Evolutionary conservation across 1,284 basidiomycete genomes (phyloP), one percentile per base, ranked within the genome.

Genomic region (Ceratobasidium sp.): DNA sequence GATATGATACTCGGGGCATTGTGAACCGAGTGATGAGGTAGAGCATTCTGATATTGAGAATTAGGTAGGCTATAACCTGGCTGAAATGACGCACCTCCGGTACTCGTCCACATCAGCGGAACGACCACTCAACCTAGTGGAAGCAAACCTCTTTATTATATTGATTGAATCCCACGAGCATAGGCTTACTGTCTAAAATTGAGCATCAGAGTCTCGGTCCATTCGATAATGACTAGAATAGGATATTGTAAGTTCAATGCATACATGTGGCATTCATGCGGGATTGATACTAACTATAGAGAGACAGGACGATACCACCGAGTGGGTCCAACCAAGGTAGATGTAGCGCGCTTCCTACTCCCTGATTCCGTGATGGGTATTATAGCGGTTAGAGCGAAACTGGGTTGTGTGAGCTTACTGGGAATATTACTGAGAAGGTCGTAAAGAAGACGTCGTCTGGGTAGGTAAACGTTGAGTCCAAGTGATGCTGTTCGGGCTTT

Each of bases 191-290:
- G 53, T 58, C 68, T 27, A 34, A 69, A 56, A 25, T 69, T 69
- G 47, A 42, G 34, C 55, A 52, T 49, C 13, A 69, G 31, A 1
- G 68, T 69, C 43, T 69, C 55, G 10, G 55, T 58, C 68, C 68
- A 69, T 43, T 69, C 68, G 17, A 69, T 40, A 20, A 69, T 69
- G 35, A 69, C 68, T 69, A 42, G 53, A n/a, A n/a, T 47, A 8
- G 20, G 6, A 22, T 12, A 47, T 47, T 12, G 20, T 8, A 15
- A 22, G 10, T 12, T 12, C 22, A 47, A 47, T 10, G 13, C 12
- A n/a, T 43, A n/a, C 13, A 43, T 13, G 13, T n/a, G n/a, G n/a
- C n/a, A 38, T 20, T 45, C 27, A 8, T 10, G 22, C 27, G 12
- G 8, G 27, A 22, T n/a, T 20, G 12, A 58, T 13, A 60, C 68